Evolutionary conservation across 352 stramenopile genomes (phyloP).

Genomic region (Thalassiosira gravida): DNA sequence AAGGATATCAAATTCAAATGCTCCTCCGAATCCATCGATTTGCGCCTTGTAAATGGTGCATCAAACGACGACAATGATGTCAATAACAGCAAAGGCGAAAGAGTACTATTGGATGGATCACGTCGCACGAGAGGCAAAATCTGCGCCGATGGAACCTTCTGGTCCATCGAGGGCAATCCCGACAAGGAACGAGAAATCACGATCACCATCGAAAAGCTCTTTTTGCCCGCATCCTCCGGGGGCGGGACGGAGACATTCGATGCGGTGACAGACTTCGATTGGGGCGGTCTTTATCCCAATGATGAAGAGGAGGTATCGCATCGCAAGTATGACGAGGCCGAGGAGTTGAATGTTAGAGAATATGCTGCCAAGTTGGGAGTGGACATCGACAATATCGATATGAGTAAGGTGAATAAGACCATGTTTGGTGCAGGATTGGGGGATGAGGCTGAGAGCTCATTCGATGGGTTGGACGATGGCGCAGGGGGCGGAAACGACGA

Average conservation of each 20-base stretch:
- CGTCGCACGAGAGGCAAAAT: conserved; percentile 70
- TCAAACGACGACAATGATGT: conserved; percentile 22
- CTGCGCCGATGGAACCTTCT: conserved; percentile 80
- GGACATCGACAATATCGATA: conserved; percentile 81
- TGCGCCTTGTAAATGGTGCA: conserved; percentile 23
- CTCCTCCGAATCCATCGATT: conserved; percentile 61
- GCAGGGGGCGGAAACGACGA: not conserved
- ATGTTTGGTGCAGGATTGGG: conserved; percentile 77
- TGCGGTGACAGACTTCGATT: conserved; percentile 76
- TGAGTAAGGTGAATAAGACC: conserved; percentile 81
- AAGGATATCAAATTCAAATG: conserved; percentile 79
- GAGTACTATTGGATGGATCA: conserved; percentile 66
- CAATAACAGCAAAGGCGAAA: conserved; percentile 23
- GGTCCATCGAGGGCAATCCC: conserved; percentile 67
- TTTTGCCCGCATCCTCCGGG: conserved; percentile 25
- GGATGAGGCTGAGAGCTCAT: not conserved
- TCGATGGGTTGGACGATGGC: not conserved
- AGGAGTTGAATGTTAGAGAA: conserved; percentile 80
- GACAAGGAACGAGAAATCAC: conserved; percentile 54
- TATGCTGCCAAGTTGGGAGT: conserved; percentile 82
- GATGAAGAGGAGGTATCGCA: conserved; percentile 76
- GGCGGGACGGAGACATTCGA: conserved; percentile 45
- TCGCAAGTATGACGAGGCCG: conserved; percentile 73
- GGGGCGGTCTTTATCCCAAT: conserved; percentile 76
- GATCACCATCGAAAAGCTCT: conserved; percentile 79